Percentiles rank a stretch among this genome's conserved stretches.
These are phyloP conservation scores for Geotrichum histeridarum DNA, from an alignment of 1,139 yeast genomes.

Conservation along the genomic window DNA sequence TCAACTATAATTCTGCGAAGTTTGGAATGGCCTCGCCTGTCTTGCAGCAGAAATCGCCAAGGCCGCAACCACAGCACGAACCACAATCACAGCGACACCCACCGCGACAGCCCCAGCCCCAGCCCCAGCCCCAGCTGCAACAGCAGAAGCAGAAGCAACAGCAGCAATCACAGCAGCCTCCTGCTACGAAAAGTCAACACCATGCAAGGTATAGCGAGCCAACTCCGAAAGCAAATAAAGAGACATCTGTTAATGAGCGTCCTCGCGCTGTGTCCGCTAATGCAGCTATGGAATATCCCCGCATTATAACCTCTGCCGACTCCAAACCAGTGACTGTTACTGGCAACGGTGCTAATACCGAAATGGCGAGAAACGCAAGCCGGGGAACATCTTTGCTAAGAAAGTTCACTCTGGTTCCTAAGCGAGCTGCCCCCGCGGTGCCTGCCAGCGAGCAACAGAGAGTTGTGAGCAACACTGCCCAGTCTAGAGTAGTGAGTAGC, in stretches of 20 bases:
- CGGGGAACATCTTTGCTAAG: conserved; percentile 12
- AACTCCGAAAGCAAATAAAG: not conserved
- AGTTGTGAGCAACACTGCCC: no score
- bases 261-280: conserved; percentile 8
- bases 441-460: conserved; percentile 6
- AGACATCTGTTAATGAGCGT: not conserved
- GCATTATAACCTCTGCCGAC: conserved; percentile 3
- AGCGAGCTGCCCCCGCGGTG: conserved; percentile 18
- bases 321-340: not conserved
- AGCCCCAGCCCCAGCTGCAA: not conserved
- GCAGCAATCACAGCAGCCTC: no score
- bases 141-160: no score
- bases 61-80: not conserved
- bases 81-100: not conserved
- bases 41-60: not conserved
- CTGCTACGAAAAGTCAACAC: not conserved
- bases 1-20: not conserved
- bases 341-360: not conserved
- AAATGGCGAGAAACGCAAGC: not conserved
- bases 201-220: not conserved
- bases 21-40: not conserved
- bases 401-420: conserved; percentile 15
- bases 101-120: no score
- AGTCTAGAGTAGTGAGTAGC: not conserved
- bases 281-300: not conserved